phyloP scores from a whole-genome alignment of 2,329 filamentous ascomycete genomes.

The Neonectria neomacrospora region DNA sequence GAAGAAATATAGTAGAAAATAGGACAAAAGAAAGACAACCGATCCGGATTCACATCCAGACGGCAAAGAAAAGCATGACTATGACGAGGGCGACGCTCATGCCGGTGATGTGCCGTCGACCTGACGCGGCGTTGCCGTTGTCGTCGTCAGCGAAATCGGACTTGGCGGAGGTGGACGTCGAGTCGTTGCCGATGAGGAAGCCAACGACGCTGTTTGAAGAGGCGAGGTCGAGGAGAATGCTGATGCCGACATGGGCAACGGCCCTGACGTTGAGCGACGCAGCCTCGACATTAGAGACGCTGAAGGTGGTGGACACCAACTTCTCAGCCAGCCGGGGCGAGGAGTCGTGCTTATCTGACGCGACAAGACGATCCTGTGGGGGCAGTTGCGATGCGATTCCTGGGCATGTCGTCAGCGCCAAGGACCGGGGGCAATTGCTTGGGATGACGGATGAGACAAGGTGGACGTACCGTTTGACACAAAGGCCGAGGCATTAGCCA shows the following conservation, averaged over 20 bases:
- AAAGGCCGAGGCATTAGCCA: conserved; percentile 34
- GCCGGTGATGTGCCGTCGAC: conserved; percentile 43
- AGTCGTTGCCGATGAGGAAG: conserved; percentile 90
- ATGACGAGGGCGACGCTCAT: conserved; percentile 44
- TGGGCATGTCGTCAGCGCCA: conserved; percentile 48
- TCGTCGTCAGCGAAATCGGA: conserved; percentile 76
- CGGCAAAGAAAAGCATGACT: conserved; percentile 45
- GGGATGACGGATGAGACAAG: not conserved
- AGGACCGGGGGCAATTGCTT: not conserved
- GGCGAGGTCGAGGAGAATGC: conserved; percentile 85
- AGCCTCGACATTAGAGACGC: conserved; percentile 88
- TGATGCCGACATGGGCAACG: conserved; percentile 84
- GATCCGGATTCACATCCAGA: conserved; percentile 39
- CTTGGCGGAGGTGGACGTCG: conserved; percentile 85
- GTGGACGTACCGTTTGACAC: conserved; percentile 37
- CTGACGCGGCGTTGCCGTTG: conserved; percentile 70
- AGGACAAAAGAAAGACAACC: not conserved
- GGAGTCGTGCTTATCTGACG: conserved; percentile 84
- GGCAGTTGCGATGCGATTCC: conserved; percentile 78
- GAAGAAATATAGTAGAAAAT: conserved; percentile 29
- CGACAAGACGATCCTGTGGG: conserved; percentile 77
- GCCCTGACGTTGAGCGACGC: conserved; percentile 78
- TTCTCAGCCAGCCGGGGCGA: conserved; percentile 76
- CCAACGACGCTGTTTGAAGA: conserved; percentile 83
- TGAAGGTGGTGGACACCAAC: conserved; percentile 84